Base-by-base conservation (phyloP, 2,329 filamentous ascomycete species). In the Epichloe hybrida region DNA sequence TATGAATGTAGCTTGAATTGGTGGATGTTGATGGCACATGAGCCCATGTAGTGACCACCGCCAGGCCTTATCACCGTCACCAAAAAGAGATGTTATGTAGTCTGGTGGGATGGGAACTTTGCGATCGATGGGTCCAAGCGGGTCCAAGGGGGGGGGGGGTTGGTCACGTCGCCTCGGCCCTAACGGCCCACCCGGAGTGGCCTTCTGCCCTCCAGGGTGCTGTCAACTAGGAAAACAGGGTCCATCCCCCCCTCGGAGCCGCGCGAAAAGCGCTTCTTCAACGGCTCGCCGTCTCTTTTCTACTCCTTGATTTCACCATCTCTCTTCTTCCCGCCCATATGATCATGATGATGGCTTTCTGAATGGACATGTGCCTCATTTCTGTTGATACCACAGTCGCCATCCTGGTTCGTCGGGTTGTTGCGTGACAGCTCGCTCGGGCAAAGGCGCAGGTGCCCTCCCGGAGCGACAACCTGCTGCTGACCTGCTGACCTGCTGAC, bases 401-500 rank as follows among this genome's bases (percentile, higher is more conserved):
- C 11, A 4, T 34, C 49, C 17, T 38, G 47, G 40, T 43, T 49
- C 45, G 48, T 39, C 44, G 47, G 21, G 17, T n/a, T 34, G 44
- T 38, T 31, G 44, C 38, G 46, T 46, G 50, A 46, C 23, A 34
- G 20, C 49, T 39, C 41, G 20, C 49, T 39, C 41, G 43, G 46
- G 38, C 42, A 38, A 37, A 36, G 41, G 46, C 46, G 15, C 50
- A 43, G 44, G 15, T 45, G 43, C 40, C 49, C 49, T 44, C 23
- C 35, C 20, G 8, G 31, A 45, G 23, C 13, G 46, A 17, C 49
- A 3, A 3, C 27, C 27, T 31, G 27, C 27, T 31, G 27, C 27
- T 31, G 8, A 41, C 51, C 54, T 52, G 53, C 46, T 55, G 55
- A 56, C 27, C 27, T 3, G 27, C 2, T 2, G 8, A 41, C 51